Base-by-base conservation (phyloP, 305 asterid genomes). In the Solanum chacoense region DNA sequence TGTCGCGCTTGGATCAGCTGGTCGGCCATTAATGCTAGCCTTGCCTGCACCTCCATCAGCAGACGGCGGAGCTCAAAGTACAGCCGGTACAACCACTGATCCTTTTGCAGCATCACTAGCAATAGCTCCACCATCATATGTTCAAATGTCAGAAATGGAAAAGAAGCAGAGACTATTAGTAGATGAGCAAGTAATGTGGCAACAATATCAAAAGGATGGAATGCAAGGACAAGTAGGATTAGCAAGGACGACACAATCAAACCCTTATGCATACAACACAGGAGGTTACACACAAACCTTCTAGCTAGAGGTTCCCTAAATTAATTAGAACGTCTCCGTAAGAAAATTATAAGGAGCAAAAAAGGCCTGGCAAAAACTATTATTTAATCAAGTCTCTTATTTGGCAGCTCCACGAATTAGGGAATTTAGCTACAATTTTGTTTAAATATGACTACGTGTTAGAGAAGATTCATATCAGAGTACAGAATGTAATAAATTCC, bases 101-200 rank as follows among this genome's bases (percentile, higher is more conserved):
- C 98, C 98, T 6, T 98, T 95, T 75, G 93, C 96, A 2, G 98
- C 99, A 42, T 96, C 99, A 7, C 91, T 98, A 0, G 85, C 91
- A 11, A 80, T 98, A 29, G 94, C 98, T 2, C 98, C 98, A 9
- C 98, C 99, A 3, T 28, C 99, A 3, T 96, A 95, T 24, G 98
- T 96, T 90, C 99, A 98, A 89, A 94, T 96, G 98, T 93, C 99
- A 12, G 99, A 96, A 50, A 90, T 96, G 95, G 99, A 98, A 92
- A 96, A 93, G 92, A 96, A 96, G 91, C 98, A 93, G 78, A 91
- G 93, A 85, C 81, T 94, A 88, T 91, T 94, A 59, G 93, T 90
- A 32, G 95, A 98, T 69, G 98, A 98, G 92, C 98, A 98, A 85
- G 9, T 92, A 35, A 92, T 94, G 95, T 98, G 99, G 99, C 98